A percentile compares a stretch with the other conserved stretches of the same genome.
Conservation (phyloP, 1,139 yeast genomes). For the Saccharomyces pastorianus region DNA sequence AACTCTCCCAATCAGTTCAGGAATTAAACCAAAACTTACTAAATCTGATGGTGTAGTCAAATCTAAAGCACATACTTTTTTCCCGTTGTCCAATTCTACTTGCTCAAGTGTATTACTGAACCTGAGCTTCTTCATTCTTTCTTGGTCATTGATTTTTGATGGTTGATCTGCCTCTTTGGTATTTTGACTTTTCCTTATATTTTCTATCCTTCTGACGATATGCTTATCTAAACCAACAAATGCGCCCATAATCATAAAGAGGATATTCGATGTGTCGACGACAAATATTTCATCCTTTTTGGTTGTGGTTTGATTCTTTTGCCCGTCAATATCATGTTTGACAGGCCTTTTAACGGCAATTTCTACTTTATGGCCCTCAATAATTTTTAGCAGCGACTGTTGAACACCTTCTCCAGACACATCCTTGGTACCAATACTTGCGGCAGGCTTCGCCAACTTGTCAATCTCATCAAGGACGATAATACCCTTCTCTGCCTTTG, state of each 20-base stretch:
- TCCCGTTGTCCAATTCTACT: conserved; percentile 32
- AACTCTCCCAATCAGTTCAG: conserved; percentile 47
- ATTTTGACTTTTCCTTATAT: conserved; percentile 10
- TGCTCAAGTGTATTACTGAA: conserved; percentile 29
- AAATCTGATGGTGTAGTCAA: conserved; percentile 41
- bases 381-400: conserved; percentile 43
- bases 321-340: conserved; percentile 30
- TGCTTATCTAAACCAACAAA: conserved; percentile 46
- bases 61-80: conserved; percentile 35
- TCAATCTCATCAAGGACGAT: conserved; percentile 49
- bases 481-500: conserved; percentile 44
- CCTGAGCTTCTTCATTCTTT: conserved; percentile 12
- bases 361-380: conserved; percentile 45
- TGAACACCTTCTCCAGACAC: conserved; percentile 55
- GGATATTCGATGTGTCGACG: conserved; percentile 44
- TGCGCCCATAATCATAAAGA: conserved; percentile 49
- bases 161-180: conserved; percentile 3
- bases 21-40: conserved; percentile 43
- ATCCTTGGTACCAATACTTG: conserved; percentile 41
- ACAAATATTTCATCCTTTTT: conserved; percentile 37
- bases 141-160: conserved; percentile 1
- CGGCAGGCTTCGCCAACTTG: conserved; percentile 41
- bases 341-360: conserved; percentile 38
- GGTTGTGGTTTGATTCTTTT: conserved; percentile 28
- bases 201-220: conserved; percentile 33